These are phyloP conservation scores for Phaeolepiota aurea DNA, from an alignment of 768 basidiomycete genomes.

Conservation along the genomic window DNA sequence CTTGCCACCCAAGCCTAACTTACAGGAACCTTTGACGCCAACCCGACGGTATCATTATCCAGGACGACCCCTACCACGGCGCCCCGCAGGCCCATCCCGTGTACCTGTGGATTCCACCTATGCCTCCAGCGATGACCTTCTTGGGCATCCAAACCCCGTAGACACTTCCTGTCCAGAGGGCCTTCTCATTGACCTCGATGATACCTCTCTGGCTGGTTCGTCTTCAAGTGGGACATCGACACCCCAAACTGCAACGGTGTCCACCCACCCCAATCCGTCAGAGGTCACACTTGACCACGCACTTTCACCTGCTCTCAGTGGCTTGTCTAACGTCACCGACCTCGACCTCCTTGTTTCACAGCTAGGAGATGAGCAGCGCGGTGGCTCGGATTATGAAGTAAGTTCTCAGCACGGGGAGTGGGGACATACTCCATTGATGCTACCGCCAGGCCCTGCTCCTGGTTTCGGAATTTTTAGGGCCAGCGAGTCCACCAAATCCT, in stretches of 20 bases:
- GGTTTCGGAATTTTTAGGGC: conserved; percentile 56
- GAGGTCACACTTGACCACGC: conserved; percentile 6
- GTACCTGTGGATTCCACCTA: conserved; percentile 25
- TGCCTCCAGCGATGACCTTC: conserved; percentile 17
- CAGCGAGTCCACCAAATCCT: conserved; percentile 23
- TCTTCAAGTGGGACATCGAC: conserved; percentile 15
- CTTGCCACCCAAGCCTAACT: conserved; percentile 7
- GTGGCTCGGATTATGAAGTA: conserved; percentile 61
- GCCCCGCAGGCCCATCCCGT: conserved; percentile 21
- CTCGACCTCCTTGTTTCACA: conserved; percentile 54
- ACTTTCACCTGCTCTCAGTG: conserved; percentile 5
- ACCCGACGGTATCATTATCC: conserved; percentile 37
- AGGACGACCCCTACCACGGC: conserved; percentile 48
- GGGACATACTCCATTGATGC: conserved; percentile 8
- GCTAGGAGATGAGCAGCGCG: conserved; percentile 34
- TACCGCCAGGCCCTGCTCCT: conserved; percentile 44
- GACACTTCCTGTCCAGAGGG: conserved; percentile 34
- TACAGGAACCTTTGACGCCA: conserved; percentile 15
- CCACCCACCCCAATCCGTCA: conserved; percentile 5
- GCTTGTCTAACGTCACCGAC: conserved; percentile 41
- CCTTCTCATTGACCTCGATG: conserved; percentile 48
- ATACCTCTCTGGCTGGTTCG: conserved; percentile 20
- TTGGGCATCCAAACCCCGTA: conserved; percentile 7
- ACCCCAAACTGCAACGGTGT: conserved; percentile 6
- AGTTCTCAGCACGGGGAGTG: conserved; percentile 21